phyloP scores from a whole-genome alignment of 75 land plant genomes.

The Pinus taeda region DNA sequence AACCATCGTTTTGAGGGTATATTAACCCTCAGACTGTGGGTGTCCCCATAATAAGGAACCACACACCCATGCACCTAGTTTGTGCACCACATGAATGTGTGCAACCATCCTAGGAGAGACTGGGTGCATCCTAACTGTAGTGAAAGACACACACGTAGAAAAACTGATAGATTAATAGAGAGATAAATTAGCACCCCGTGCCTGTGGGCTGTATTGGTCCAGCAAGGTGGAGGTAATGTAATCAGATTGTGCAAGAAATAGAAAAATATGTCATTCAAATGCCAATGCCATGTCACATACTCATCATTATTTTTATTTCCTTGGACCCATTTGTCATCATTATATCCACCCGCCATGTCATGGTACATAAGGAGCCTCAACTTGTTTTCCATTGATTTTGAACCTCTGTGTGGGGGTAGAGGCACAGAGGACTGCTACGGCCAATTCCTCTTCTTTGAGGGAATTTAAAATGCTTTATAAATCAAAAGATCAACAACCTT shows the following conservation, averaged over 20 bases:
- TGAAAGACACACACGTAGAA: too few species aligned
- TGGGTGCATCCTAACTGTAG: too few species aligned
- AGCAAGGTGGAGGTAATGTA: slow-evolving; percentile 87
- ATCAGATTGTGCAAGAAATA: slow-evolving; percentile 87
- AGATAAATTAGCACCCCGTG: slow-evolving; percentile 77
- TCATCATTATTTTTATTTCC: slow-evolving; percentile 58
- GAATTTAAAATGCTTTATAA: too few species aligned
- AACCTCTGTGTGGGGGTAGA: slow-evolving; percentile 11
- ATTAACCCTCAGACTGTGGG: too few species aligned
- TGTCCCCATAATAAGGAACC: too few species aligned
- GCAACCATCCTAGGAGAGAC: too few species aligned
- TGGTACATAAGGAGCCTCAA: slow-evolving; percentile 82
- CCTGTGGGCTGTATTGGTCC: slow-evolving; percentile 89
- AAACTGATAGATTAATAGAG: too few species aligned
- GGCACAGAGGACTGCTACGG: slow-evolving; percentile 45
- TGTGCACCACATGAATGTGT: too few species aligned
- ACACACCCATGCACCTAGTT: too few species aligned
- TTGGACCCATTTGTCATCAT: slow-evolving; percentile 84
- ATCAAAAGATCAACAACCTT: too few species aligned
- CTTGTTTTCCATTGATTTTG: slow-evolving; percentile 19
- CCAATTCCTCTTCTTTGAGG: too few species aligned
- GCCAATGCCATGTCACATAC: slow-evolving; percentile 89
- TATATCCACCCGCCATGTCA: slow-evolving; percentile 84
- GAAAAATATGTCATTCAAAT: slow-evolving; percentile 86
- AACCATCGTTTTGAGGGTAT: too few species aligned